phyloP scores from a whole-genome alignment of 2,329 filamentous ascomycete genomes.

The Didymella segeticola region DNA sequence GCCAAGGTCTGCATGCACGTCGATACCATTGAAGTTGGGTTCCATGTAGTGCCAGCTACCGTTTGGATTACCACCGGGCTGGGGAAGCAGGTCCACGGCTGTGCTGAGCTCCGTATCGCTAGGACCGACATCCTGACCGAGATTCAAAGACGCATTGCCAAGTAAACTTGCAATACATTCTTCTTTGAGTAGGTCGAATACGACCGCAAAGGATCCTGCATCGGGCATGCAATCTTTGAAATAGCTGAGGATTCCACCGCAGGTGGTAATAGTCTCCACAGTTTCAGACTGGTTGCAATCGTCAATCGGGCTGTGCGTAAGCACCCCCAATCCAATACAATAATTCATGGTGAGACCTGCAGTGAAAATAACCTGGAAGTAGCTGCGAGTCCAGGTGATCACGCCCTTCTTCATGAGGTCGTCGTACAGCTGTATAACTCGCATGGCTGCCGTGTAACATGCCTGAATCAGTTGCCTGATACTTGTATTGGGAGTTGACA shows the following conservation, averaged over 20 bases:
- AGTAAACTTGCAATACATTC: constrained; percentile 24
- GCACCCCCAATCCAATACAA: constrained; percentile 35
- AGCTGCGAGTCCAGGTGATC: constrained; percentile 56
- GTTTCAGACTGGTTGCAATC: not conserved
- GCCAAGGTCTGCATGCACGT: constrained; percentile 1
- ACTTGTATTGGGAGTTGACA: constrained; percentile 1
- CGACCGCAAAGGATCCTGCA: constrained; percentile 32
- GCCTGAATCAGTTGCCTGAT: constrained; percentile 19
- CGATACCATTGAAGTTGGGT: not conserved
- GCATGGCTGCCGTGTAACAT: constrained; percentile 47
- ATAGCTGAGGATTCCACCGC: constrained; percentile 28
- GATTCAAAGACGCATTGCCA: not conserved
- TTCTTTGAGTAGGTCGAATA: constrained; percentile 36
- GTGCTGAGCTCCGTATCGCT: not conserved
- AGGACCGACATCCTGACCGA: not conserved
- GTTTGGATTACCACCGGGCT: not conserved
- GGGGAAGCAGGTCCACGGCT: not conserved
- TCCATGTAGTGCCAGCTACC: not conserved
- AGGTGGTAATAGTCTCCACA: constrained; percentile 17
- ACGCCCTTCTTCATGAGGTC: constrained; percentile 43
- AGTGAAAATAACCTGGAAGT: constrained; percentile 58
- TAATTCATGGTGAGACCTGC: constrained; percentile 47
- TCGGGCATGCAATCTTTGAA: constrained; percentile 38
- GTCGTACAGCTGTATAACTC: constrained; percentile 51
- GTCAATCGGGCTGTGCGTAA: constrained; percentile 17